phyloP scores from a whole-genome alignment of 2,329 filamentous ascomycete genomes.

The Colletotrichum shisoi region DNA sequence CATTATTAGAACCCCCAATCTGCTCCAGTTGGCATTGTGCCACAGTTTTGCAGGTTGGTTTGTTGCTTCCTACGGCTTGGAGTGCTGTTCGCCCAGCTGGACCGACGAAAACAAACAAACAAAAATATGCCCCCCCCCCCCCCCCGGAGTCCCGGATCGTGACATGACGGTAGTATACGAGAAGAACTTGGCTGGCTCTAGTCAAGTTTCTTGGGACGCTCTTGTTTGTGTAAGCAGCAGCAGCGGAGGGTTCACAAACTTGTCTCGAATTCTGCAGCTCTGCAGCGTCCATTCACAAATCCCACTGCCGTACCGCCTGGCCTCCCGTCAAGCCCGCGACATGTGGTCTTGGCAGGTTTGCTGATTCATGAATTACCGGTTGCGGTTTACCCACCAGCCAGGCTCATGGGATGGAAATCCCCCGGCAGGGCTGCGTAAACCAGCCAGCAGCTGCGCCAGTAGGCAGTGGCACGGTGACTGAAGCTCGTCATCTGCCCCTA shows the following conservation, averaged over 20 bases:
- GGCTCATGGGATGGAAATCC: conserved; percentile 41
- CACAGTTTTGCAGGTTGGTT: conserved; percentile 20
- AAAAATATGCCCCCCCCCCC: conserved; percentile 31
- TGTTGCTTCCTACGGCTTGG: conserved; percentile 19
- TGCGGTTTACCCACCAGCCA: conserved; percentile 41
- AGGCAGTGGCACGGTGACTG: conserved; percentile 54
- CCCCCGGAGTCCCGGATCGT: conserved; percentile 12
- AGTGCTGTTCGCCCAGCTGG: conserved; percentile 24
- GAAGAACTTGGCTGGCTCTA: too few species aligned
- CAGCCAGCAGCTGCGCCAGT: conserved; percentile 52
- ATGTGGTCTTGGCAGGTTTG: conserved; percentile 31
- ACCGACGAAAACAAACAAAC: conserved; percentile 13
- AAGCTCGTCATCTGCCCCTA: conserved; percentile 53
- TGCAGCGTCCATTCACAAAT: conserved; percentile 12
- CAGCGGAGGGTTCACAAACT: too few species aligned
- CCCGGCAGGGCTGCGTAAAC: conserved; percentile 46
- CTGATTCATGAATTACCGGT: conserved; percentile 29
- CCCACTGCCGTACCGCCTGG: conserved; percentile 29
- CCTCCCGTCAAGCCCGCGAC: conserved; percentile 23
- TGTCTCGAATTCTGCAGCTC: too few species aligned
- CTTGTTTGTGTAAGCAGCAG: too few species aligned
- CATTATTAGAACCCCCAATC: background rate
- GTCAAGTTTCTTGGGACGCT: too few species aligned
- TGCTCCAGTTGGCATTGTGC: background rate
- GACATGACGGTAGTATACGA: background rate